Evolutionary conservation across 257 asterid species (phyloP).

Genomic region (Fraxinus americana): DNA sequence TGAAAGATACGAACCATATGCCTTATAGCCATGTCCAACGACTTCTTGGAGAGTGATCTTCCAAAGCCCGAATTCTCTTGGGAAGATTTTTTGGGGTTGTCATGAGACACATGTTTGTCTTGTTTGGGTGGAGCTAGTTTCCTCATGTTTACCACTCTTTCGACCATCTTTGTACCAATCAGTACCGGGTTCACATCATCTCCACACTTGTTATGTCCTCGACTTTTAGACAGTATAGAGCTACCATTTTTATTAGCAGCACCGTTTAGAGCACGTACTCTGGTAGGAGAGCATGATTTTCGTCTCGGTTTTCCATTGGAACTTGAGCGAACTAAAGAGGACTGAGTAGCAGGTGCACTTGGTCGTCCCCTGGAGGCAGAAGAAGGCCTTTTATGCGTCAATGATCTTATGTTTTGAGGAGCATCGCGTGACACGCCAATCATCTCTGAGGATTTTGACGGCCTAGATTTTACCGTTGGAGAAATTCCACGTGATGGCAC

Average conservation of each 20-base stretch:
- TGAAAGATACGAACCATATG: constrained; percentile 66
- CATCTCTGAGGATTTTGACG: constrained; percentile 41
- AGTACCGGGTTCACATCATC: constrained; percentile 79
- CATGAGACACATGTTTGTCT: constrained; percentile 37
- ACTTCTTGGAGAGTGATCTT: constrained; percentile 73
- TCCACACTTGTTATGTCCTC: constrained; percentile 40
- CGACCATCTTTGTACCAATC: constrained; percentile 84
- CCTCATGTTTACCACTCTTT: constrained; percentile 90
- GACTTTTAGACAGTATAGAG: constrained; percentile 43
- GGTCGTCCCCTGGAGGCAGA: constrained; percentile 67
- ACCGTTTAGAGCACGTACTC: constrained; percentile 35
- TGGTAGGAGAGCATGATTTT: constrained; percentile 67
- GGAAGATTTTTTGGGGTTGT: constrained; percentile 48
- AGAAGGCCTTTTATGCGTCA: constrained; percentile 59
- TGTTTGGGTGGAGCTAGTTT: constrained; percentile 85
- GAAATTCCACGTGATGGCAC: constrained; percentile 47
- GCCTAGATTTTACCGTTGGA: constrained; percentile 57
- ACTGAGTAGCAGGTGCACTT: constrained; percentile 27
- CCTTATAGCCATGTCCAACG: constrained; percentile 88
- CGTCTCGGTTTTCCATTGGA: constrained; percentile 46
- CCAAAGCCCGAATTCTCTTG: constrained; percentile 72
- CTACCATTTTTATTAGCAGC: constrained; percentile 32
- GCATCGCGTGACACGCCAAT: constrained; percentile 38
- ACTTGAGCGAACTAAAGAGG: constrained; percentile 26
- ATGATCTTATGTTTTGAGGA: constrained; percentile 31